Evolutionary conservation across 495 filamentous ascomycete species (phyloP), one percentile per base, ranked within the genome.

Genomic region (Glonium stellatum): DNA sequence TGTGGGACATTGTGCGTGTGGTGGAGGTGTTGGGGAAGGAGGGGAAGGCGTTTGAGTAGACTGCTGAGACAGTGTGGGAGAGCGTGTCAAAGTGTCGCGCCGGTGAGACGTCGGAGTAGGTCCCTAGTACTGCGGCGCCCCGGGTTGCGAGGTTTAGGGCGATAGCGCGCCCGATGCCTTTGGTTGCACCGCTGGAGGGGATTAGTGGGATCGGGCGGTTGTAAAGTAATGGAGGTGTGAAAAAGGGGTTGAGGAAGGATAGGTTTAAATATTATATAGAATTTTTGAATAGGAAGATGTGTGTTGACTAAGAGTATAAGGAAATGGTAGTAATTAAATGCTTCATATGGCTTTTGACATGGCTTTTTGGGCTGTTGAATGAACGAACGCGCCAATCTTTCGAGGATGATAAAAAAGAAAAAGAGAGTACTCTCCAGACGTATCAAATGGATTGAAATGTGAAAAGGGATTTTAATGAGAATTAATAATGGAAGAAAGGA

Each of bases 161-260:
- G 12, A 65, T 69, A 50, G 67, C 61, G 8, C 67, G 64, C 22
- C 67, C 67, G 37, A 69, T 69, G 44, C 67, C 67, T 69, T 67
- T 64, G 4, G 59, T 64, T 50, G 63, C 67, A n/a, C 67, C 67
- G 19, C 61, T 64, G 50, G 18, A 13, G 41, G 47, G 27, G n/a
- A 41, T 23, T 21, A 37, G 8, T 65, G 37, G 58, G 57, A n/a
- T 42, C 8, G 34, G 34, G 25, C 46, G 39, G 1, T 51, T 23
- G 19, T 2, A 12, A 4, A 21, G 54, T 18, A 11, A 5, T 15
- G 54, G 36, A n/a, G 54, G 39, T 44, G 39, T 8, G 36, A 8
- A 39, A 39, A 39, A 18, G 18, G 39, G 12, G 4, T 44, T 3
- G 39, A 11, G 39, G 39, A 44, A 11, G 13, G 39, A 11, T 13